Base-by-base conservation (phyloP, 2,329 filamentous ascomycete species). In the Metarhizium brunneum region DNA sequence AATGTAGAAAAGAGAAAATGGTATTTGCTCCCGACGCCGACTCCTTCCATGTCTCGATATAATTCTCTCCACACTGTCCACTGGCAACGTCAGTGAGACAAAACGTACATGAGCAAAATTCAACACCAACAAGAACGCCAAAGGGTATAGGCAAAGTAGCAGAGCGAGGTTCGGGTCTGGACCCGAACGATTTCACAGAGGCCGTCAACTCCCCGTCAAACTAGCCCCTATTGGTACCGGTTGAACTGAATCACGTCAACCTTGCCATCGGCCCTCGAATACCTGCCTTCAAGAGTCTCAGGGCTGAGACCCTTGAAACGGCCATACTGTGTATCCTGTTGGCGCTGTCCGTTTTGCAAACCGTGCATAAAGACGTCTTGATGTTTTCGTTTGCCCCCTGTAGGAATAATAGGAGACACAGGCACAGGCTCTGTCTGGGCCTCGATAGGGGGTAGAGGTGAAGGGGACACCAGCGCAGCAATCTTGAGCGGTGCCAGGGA, bases 401-500 rank as follows among this genome's bases (percentile, higher is more conserved):
- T 64, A 5, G 58, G 59, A 29, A 68, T 47, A 10, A 61, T 38
- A 0, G 68, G 66, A 3, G 61, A 59, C 20, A 65, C 59, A 6
- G 63, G 65, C 6, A 59, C 51, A 11, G 68, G 64, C 29, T 68
- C 67, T 0, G 64, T 66, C 55, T 71, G 67, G 6, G 69, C 66
- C 58, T 69, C 69, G 25, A 72, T 71, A 1, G 68, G 62, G 13
- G 69, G 67, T 6, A 70, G 55, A 35, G 32, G 52, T 16, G 52
- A 53, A 2, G 68, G 67, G n/a, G 68, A 67, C 43, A 72, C 63
- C 25, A 72, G 55, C 2, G 66, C 60, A 2, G 69, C 60, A 56
- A 72, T 72, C 60, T 70, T 73, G 53, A 73, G 63, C 1, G 71
- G 68, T 7, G 72, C 69, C 10, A 71, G 62, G 4, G 67, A 70